Conservation (phyloP, 2,329 filamentous ascomycete species). For the Cercospora sojina region DNA sequence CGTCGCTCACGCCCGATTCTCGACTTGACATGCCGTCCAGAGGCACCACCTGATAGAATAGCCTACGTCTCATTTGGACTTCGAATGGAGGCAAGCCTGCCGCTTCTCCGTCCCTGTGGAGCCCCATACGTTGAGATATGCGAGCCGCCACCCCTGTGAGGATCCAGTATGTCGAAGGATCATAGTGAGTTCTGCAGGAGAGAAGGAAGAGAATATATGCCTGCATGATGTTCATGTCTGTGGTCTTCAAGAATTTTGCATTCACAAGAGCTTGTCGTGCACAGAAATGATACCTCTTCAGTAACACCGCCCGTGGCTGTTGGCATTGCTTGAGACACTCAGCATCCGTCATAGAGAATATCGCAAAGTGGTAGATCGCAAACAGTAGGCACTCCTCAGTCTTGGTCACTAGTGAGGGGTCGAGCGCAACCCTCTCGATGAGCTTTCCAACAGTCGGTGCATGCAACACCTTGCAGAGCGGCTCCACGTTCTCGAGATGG, state of each 20-base stretch:
- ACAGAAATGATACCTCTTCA: slow-evolving; percentile 41
- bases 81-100: slow-evolving; percentile 57
- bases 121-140: slow-evolving; percentile 6
- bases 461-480: slow-evolving; percentile 68
- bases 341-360: slow-evolving; percentile 50
- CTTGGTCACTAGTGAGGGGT: slow-evolving; percentile 57
- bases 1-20: slow-evolving; percentile 35
- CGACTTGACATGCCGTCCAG: slow-evolving; percentile 48
- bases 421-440: slow-evolving; percentile 45
- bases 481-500: slow-evolving; percentile 70
- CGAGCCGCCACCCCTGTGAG: slow-evolving; percentile 54
- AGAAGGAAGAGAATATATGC: slow-evolving; percentile 64
- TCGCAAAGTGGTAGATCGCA: slow-evolving; percentile 59
- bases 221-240: slow-evolving; percentile 65
- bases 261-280: slow-evolving; percentile 65
- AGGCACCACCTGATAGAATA: slow-evolving; percentile 64
- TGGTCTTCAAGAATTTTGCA: slow-evolving; percentile 64
- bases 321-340: slow-evolving; percentile 51
- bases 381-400: slow-evolving; percentile 60
- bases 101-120: slow-evolving; percentile 51
- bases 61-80: slow-evolving; percentile 58
- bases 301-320: slow-evolving; percentile 43
- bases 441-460: slow-evolving; percentile 55
- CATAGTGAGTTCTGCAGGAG: slow-evolving; percentile 42
- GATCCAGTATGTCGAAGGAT: slow-evolving; percentile 60